Evolutionary conservation across 2,329 filamentous ascomycete genomes (phyloP), one percentile per base, ranked within the genome.

Genomic region (Myriangium duriaei): DNA sequence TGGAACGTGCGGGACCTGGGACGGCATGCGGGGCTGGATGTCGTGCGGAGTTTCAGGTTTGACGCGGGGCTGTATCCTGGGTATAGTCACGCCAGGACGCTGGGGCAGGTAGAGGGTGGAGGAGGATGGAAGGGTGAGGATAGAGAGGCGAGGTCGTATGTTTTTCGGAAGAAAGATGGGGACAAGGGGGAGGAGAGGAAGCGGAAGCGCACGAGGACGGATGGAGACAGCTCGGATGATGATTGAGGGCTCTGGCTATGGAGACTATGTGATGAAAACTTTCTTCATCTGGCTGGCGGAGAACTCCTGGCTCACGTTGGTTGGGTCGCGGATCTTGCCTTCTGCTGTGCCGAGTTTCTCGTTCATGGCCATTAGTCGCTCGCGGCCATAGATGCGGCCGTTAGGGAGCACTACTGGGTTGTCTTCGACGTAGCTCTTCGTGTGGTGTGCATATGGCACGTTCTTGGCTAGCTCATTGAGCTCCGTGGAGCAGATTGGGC

Each of bases 401-500:
- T 93, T 95, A 15, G 91, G 91, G 40, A 98, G 62, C 30, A 96
- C 72, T 13, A 93, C 72, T 1, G 91, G 72, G 54, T 96, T 87
- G 32, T 76, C 76, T 54, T 94, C 88, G 18, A 96, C 84, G 44
- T 85, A 82, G 55, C 85, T 94, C 67, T 92, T 92, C 18, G 81
- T 87, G 58, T 98, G 91, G 53, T 94, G 82, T 2, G 91, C 91
- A 51, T 96, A 96, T 1, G 91, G 91, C 31, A 98, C 82, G 49
- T 80, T 79, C 36, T 79, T 71, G 2, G 91, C 88, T 21, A 98
- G 72, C 51, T 87, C 82, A 57, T 96, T 96, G 40, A 98, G 73
- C 61, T 98, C 91, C 1, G 81, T 91, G 33, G 81, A 91, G 65
- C 91, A 98, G 53, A 98, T 96, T 3, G 91, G 91, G 51, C 91